Conservation (phyloP, 2,329 filamentous ascomycete genomes). For the Penicillium sp. region DNA sequence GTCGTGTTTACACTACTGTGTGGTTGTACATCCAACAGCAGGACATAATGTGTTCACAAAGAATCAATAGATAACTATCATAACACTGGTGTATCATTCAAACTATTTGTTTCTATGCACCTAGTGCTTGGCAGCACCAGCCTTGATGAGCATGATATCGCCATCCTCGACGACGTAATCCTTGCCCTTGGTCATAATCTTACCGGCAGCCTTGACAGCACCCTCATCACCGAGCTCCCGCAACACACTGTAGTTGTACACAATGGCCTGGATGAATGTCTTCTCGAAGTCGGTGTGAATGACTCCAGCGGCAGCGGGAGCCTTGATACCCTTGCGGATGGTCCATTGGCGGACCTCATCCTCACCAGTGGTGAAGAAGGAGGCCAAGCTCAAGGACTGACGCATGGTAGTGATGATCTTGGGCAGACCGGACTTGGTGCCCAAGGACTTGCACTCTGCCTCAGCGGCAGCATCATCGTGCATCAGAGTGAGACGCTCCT, state of each 20-base stretch:
- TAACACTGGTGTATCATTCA: slow-evolving; percentile 16
- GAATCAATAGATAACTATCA: neutral
- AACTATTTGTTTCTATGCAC: slow-evolving; percentile 15
- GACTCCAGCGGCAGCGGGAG: slow-evolving; percentile 94
- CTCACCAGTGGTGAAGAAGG: slow-evolving; percentile 94
- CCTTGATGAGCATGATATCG: slow-evolving; percentile 77
- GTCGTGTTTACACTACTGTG: too few relatives aligned
- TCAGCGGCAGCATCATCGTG: slow-evolving; percentile 70
- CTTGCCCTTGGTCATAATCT: slow-evolving; percentile 98
- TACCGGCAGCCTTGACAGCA: slow-evolving; percentile 86
- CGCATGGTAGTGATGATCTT: slow-evolving; percentile 94
- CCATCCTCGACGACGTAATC: slow-evolving; percentile 66
- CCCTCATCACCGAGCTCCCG: slow-evolving; percentile 86
- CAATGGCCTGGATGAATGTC: slow-evolving; percentile 95
- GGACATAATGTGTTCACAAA: too few relatives aligned
- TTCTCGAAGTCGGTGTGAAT: slow-evolving; percentile 99
- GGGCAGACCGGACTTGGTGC: slow-evolving; percentile 81
- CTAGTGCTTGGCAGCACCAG: slow-evolving; percentile 49
- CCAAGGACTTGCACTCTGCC: slow-evolving; percentile 85
- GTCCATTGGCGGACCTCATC: slow-evolving; percentile 99
- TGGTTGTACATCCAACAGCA: too few relatives aligned
- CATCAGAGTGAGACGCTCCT: slow-evolving; percentile 83
- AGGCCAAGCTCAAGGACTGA: slow-evolving; percentile 80
- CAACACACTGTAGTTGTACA: slow-evolving; percentile 80
- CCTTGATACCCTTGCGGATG: slow-evolving; percentile 90